Evolutionary conservation across 345 rosid species (phyloP).

Genomic region (Moricandia moricandioides): DNA sequence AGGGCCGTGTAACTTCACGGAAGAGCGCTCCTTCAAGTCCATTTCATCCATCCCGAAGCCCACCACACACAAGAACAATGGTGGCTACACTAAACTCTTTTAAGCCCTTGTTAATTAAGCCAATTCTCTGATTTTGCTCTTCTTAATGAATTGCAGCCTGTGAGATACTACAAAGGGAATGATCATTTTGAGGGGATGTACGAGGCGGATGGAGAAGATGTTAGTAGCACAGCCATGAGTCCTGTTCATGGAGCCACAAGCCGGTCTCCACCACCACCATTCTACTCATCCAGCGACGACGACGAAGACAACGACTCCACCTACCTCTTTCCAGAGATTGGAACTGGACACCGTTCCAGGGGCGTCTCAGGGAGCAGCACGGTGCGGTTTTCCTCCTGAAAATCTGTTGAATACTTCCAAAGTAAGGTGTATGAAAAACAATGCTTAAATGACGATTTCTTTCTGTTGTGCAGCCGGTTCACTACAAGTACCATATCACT

Average conservation of each 20-base stretch:
- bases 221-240: constrained; percentile 21
- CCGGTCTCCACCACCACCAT: constrained; percentile 28
- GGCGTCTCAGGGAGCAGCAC: constrained; percentile 28
- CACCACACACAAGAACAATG: constrained; percentile 22
- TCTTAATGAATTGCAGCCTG: constrained; percentile 6
- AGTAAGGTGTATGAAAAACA: background rate
- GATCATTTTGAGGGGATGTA: constrained; percentile 32
- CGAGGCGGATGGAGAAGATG: constrained; percentile 34
- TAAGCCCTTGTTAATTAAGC: background rate
- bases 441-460: background rate
- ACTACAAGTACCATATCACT: constrained; percentile 26
- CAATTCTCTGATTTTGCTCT: background rate
- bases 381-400: constrained; percentile 1
- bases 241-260: constrained; percentile 14
- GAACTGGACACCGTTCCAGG: constrained; percentile 26
- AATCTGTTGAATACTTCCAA: background rate
- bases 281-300: constrained; percentile 30
- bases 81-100: constrained; percentile 5
- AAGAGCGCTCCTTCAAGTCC: constrained; percentile 28
- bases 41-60: constrained; percentile 32
- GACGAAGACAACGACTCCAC: constrained; percentile 32
- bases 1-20: constrained; percentile 7
- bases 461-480: constrained; percentile 31
- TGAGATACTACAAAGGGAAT: constrained; percentile 4
- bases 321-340: constrained; percentile 34